phyloP scores from a whole-genome alignment of 2,329 filamentous ascomycete species.

The Leptographium lundbergii region DNA sequence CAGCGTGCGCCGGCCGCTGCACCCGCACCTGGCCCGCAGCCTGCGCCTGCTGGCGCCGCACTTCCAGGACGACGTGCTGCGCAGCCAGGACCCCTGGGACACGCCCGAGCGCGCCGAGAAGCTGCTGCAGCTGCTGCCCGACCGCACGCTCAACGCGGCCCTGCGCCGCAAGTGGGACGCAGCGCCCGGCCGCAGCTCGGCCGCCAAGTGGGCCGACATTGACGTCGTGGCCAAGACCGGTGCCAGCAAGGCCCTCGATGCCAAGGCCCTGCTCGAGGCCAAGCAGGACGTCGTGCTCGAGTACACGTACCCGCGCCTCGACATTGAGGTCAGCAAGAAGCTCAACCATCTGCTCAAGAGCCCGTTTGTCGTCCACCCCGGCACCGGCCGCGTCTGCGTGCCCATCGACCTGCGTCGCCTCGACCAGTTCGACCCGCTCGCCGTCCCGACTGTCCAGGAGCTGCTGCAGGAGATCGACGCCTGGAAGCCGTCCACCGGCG shows the following conservation, averaged over 20 bases:
- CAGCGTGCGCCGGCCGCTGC: slow-evolving; percentile 70
- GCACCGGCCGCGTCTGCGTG: slow-evolving; percentile 87
- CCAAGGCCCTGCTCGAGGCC: slow-evolving; percentile 64
- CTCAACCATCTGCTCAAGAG: slow-evolving; percentile 96
- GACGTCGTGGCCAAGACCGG: slow-evolving; percentile 71
- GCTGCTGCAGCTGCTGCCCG: slow-evolving; percentile 74
- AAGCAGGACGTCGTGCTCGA: slow-evolving; percentile 95
- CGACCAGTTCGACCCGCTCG: slow-evolving; percentile 75
- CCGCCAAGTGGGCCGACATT: slow-evolving; percentile 88
- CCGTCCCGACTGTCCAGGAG: slow-evolving; percentile 77
- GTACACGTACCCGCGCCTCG: slow-evolving; percentile 93
- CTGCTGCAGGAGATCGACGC: slow-evolving; percentile 76
- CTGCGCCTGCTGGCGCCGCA: slow-evolving; percentile 72
- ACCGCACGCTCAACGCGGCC: slow-evolving; percentile 62
- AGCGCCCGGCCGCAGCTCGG: slow-evolving; percentile 61
- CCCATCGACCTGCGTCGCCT: slow-evolving; percentile 68
- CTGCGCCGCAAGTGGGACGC: slow-evolving; percentile 86
- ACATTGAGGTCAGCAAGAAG: slow-evolving; percentile 96
- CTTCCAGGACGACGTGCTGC: slow-evolving; percentile 73
- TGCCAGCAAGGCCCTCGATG: slow-evolving; percentile 58
- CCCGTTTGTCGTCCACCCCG: slow-evolving; percentile 91
- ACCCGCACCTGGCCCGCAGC: slow-evolving; percentile 82
- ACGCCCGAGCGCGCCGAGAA: slow-evolving; percentile 57
- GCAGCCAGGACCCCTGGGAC: slow-evolving; percentile 76
- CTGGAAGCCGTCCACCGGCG: slow-evolving; percentile 37